These are phyloP conservation scores for Penicillium silybi DNA, from an alignment of 495 filamentous ascomycete species.

Conservation along the genomic window DNA sequence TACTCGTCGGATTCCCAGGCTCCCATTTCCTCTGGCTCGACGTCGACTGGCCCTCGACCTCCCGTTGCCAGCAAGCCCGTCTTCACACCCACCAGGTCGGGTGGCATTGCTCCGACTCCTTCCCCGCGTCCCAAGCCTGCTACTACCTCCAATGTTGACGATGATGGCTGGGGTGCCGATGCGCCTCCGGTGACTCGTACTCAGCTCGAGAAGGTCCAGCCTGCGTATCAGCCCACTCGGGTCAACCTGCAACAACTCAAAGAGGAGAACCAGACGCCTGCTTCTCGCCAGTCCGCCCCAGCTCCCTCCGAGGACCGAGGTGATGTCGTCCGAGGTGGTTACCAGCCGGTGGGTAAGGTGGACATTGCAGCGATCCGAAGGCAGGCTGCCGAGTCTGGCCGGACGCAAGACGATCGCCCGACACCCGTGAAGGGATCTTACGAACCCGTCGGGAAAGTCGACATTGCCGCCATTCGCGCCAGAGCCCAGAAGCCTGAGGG, in stretches of 20 bases:
- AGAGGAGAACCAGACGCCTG: slow-evolving; percentile 62
- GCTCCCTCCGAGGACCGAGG: slow-evolving; percentile 29
- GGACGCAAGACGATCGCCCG: slow-evolving; percentile 67
- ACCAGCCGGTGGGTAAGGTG: slow-evolving; percentile 93
- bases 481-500: slow-evolving; percentile 63
- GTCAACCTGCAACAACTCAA: slow-evolving; percentile 79
- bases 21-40: slow-evolving; percentile 26
- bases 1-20: slow-evolving; percentile 67
- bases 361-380: slow-evolving; percentile 86
- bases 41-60: slow-evolving; percentile 51
- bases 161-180: slow-evolving; percentile 94
- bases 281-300: slow-evolving; percentile 43
- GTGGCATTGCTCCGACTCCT: slow-evolving; percentile 58
- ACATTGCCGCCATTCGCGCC: slow-evolving; percentile 87
- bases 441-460: slow-evolving; percentile 89
- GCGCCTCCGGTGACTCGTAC: slow-evolving; percentile 82
- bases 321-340: slow-evolving; percentile 81
- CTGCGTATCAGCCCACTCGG: slow-evolving; percentile 90
- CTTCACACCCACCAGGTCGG: slow-evolving; percentile 75
- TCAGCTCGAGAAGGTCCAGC: slow-evolving; percentile 85
- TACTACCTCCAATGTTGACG: slow-evolving; percentile 48
- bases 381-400: slow-evolving; percentile 64
- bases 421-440: slow-evolving; percentile 84
- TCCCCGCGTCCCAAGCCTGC: slow-evolving; percentile 43
- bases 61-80: slow-evolving; percentile 80